Conservation (phyloP, 345 rosid genomes). For the Eucalyptus erythrocorys region DNA sequence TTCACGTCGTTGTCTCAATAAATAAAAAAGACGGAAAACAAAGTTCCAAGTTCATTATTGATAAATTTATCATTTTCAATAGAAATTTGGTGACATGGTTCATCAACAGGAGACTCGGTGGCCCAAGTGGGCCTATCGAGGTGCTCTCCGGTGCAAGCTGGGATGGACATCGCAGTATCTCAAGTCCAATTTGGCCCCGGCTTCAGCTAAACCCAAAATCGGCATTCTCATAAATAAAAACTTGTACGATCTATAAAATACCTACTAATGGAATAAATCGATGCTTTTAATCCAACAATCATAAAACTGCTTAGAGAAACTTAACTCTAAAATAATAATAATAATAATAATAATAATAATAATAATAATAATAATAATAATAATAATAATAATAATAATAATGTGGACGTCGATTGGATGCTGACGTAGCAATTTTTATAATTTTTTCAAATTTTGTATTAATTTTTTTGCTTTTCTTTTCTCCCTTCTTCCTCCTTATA, state of each 20-base stretch:
- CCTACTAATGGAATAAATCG: not conserved
- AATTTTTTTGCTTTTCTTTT: too few relatives aligned
- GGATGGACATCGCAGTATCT: not conserved
- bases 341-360: too few relatives aligned
- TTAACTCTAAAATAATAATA: not conserved
- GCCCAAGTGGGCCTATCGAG: not conserved
- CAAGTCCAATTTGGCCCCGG: not conserved
- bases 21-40: not conserved
- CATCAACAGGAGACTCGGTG: not conserved
- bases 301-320: not conserved
- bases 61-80: not conserved
- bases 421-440: too few relatives aligned
- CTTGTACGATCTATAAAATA: not conserved
- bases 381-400: too few relatives aligned
- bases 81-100: not conserved
- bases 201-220: not conserved
- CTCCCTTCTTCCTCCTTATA: too few relatives aligned
- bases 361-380: too few relatives aligned
- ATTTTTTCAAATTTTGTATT: too few relatives aligned
- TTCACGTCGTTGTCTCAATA: not conserved
- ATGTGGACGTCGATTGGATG: too few relatives aligned
- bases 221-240: not conserved
- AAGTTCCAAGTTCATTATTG: not conserved
- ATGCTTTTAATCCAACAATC: not conserved
- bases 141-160: not conserved